Evolutionary conservation across 257 asterid species (phyloP), one percentile per base, ranked within the genome.

Genomic region (Sherardia arvensis): DNA sequence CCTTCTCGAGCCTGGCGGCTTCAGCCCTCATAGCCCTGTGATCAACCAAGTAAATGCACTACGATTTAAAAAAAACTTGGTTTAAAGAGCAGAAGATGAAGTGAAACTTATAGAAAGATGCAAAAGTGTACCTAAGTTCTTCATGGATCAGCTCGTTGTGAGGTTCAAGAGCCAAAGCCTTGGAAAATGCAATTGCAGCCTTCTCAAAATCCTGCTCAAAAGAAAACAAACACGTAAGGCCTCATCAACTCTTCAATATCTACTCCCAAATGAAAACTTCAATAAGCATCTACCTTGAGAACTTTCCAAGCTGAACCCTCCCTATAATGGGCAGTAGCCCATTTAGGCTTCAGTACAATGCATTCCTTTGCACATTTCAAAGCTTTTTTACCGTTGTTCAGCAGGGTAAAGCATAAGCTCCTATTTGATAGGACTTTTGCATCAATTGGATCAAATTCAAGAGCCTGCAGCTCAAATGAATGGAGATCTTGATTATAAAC

Each of bases 321-420:
- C 62, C 73, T 51, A 7, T 51, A 69, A 27, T 49, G 73, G 11
- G 67, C 67, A 32, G 61, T 61, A 2, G 73, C 21, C 73, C 73
- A 69, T 2, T n/a, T 43, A 25, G 73, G 73, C 23, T 14, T 34
- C 56, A 61, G 5, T 11, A 2, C 3, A 17, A 69, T 66, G 54
- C 73, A 61, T 8, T 1, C 21, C 4, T 61, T 22, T 17, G 73
- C 73, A 49, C 61, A 61, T 4, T 7, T 1, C 3, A 69, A 18
- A 33, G 67, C 73, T 4, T 3, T 43, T 12, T 3, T 18, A 7
- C 67, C 73, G 11, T 17, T 3, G 1, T 34, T 9, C n/a, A 33
- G 8, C 1, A 4, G 38, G 8, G 57, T 54, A 40, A 61, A 34
- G 40, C 62, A 61, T 10, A 69, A 51, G 55, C 57, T 69, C 60